These are phyloP conservation scores for Solanum hybrid DNA, from an alignment of 305 asterid genomes.

Conservation along the genomic window DNA sequence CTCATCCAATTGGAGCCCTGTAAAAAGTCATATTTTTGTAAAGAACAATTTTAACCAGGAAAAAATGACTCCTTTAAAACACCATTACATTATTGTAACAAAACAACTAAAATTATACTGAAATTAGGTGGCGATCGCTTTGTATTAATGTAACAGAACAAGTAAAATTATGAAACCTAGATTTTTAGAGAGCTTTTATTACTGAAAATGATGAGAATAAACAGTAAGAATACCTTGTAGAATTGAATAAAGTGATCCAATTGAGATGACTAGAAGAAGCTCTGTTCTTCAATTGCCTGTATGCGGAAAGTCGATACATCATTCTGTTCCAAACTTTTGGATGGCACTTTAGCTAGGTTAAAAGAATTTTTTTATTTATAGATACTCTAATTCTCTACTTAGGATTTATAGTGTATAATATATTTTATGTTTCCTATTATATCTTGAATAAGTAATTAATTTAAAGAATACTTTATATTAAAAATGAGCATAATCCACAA, in stretches of 20 bases:
- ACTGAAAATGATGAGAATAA: neutral
- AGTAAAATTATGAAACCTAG: neutral
- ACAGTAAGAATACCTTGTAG: neutral
- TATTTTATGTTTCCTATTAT: neutral
- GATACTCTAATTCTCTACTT: neutral
- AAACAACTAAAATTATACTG: neutral
- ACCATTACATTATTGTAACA: neutral
- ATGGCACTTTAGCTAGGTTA: neutral
- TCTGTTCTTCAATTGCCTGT: neutral
- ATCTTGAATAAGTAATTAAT: neutral
- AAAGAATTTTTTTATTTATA: neutral
- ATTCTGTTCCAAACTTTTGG: neutral
- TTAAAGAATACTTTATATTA: too few species aligned
- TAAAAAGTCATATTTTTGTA: neutral
- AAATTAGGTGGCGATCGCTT: neutral
- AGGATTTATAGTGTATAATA: neutral
- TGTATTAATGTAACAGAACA: too few species aligned
- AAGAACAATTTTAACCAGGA: neutral
- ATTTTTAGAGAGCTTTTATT: too few species aligned
- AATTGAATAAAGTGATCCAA: neutral
- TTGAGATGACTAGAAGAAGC: neutral
- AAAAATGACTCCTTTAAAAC: neutral
- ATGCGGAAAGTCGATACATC: neutral
- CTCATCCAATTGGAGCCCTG: neutral
- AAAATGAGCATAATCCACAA: too few species aligned